Evolutionary conservation across 179 eudicot species (phyloP).

Genomic region (Beta lomatogona): DNA sequence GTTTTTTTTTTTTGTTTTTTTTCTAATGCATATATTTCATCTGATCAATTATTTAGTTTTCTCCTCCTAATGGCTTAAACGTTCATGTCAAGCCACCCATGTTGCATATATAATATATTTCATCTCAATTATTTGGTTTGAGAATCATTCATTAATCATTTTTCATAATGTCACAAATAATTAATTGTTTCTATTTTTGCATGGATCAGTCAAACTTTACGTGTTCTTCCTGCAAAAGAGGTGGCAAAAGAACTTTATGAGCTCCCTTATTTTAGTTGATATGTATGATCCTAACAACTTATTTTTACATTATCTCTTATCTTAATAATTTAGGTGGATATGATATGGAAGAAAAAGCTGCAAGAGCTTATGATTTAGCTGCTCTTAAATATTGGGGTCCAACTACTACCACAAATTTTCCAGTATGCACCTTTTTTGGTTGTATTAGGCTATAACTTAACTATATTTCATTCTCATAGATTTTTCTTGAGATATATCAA

Average conservation of each 20-base stretch:
- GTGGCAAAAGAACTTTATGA: background rate
- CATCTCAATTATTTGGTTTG: background rate
- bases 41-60: background rate
- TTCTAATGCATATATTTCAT: no score
- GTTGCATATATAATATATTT: background rate
- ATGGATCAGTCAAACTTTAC: conserved; percentile 23
- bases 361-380: conserved; percentile 91
- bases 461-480: background rate
- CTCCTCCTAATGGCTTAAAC: background rate
- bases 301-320: background rate
- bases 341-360: conserved; percentile 93
- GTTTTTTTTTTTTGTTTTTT: no score
- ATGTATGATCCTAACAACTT: background rate
- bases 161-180: background rate
- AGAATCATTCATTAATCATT: conserved; percentile 10
- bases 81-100: background rate
- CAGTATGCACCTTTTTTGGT: conserved; percentile 36
- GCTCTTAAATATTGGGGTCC: conserved; percentile 97
- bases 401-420: conserved; percentile 84
- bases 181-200: conserved; percentile 15
- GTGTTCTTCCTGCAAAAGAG: conserved; percentile 17
- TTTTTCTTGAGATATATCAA: no score
- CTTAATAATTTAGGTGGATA: conserved; percentile 62
- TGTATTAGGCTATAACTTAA: background rate
- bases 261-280: background rate